Evolutionary conservation across 2,329 filamentous ascomycete species (phyloP).

Genomic region (Myotisia sp.): DNA sequence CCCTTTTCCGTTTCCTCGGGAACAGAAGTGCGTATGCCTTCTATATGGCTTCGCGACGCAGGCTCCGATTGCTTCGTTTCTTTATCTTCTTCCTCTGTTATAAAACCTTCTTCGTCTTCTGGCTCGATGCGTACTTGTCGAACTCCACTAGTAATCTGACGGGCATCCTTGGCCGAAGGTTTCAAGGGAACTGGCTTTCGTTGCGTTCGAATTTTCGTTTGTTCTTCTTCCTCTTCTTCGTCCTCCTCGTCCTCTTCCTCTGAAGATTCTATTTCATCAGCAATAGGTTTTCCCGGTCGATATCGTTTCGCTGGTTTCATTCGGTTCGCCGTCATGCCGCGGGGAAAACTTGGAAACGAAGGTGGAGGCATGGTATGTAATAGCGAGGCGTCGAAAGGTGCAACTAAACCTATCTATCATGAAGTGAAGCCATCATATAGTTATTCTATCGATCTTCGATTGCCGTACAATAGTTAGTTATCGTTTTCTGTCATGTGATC

Average conservation of each 20-base stretch:
- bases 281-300: conserved; percentile 62
- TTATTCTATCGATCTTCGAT: too few relatives aligned
- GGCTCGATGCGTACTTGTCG: conserved; percentile 23
- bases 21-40: background rate
- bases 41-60: background rate
- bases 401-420: too few relatives aligned
- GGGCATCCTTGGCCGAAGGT: conserved; percentile 21
- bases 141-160: conserved; percentile 21
- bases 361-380: conserved; percentile 26
- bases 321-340: conserved; percentile 59
- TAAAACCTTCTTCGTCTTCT: conserved; percentile 45
- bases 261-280: conserved; percentile 34
- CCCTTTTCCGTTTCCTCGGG: conserved; percentile 3
- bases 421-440: too few relatives aligned
- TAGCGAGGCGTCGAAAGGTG: too few relatives aligned
- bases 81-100: conserved; percentile 38
- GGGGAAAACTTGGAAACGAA: conserved; percentile 28
- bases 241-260: conserved; percentile 42
- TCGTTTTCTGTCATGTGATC: too few relatives aligned
- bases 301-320: conserved; percentile 59
- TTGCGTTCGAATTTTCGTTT: conserved; percentile 23
- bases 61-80: conserved; percentile 18
- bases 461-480: too few relatives aligned
- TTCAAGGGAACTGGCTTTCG: conserved; percentile 31
- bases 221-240: conserved; percentile 39